phyloP scores from a whole-genome alignment of 1,284 basidiomycete genomes.

The Marasmius fiardii region DNA sequence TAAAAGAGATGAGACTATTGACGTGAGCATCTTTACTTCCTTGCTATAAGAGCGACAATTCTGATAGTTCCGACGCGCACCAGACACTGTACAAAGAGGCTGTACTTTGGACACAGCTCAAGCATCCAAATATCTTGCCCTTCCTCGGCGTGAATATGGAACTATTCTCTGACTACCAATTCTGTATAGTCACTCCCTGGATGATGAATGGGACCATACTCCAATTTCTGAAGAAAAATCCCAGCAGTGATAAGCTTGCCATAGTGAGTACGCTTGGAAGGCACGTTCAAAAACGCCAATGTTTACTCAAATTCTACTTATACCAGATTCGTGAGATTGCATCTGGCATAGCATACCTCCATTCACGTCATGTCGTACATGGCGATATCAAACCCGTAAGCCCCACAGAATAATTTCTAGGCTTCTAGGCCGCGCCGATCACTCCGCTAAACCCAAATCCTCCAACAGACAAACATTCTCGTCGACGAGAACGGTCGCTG shows the following conservation, averaged over 20 bases:
- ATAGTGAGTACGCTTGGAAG: not conserved
- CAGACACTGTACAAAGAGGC: not conserved
- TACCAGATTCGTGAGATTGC: not conserved
- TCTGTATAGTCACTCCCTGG: not conserved
- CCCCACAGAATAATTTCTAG: too few relatives aligned
- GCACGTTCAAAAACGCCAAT: too few relatives aligned
- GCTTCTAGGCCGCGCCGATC: too few relatives aligned
- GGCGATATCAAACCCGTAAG: not conserved
- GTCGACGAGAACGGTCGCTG: not conserved
- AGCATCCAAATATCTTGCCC: not conserved
- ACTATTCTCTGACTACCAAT: not conserved
- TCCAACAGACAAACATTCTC: not conserved
- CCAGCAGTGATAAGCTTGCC: not conserved
- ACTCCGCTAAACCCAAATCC: not conserved
- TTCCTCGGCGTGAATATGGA: not conserved
- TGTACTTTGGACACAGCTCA: not conserved
- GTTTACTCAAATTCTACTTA: too few relatives aligned
- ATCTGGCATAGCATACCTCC: not conserved
- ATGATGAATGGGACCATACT: not conserved
- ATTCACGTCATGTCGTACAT: not conserved
- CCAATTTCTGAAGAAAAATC: not conserved
- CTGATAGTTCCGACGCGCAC: not conserved
- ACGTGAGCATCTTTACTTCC: not conserved
- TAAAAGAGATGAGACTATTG: not conserved
- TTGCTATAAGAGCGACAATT: not conserved